Conservation (phyloP, 1,284 basidiomycete species). For the Cryptococcus jaspeensis region DNA sequence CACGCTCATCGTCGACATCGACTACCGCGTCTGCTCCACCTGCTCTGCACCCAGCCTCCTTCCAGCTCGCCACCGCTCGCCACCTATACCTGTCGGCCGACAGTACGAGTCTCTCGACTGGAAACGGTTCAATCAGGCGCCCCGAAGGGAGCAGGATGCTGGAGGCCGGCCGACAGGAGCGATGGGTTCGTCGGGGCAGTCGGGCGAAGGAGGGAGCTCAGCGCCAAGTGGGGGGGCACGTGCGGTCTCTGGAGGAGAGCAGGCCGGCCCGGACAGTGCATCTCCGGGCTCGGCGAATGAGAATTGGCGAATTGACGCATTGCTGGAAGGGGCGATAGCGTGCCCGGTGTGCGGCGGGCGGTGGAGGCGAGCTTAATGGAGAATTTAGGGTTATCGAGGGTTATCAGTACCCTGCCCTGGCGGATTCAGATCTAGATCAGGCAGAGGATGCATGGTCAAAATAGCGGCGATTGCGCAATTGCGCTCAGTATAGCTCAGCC, state of each 20-base stretch:
- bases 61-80: conserved; percentile 6
- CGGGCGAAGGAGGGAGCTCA: no score
- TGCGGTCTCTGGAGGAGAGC: no score
- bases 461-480: no score
- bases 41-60: conserved; percentile 42
- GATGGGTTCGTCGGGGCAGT: no score
- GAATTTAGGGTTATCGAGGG: no score
- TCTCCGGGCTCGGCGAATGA: no score
- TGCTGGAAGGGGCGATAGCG: conserved; percentile 29
- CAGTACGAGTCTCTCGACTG: conserved; percentile 19
- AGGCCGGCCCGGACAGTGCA: no score
- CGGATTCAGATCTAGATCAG: no score
- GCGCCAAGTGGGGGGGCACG: no score
- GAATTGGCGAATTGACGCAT: not conserved
- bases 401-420: no score
- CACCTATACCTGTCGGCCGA: conserved; percentile 17
- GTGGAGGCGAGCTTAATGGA: conserved; percentile 30
- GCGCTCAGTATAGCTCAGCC: conserved; percentile 8
- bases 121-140: conserved; percentile 10
- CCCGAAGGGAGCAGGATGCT: not conserved
- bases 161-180: not conserved
- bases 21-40: conserved; percentile 39
- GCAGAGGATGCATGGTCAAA: no score
- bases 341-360: conserved; percentile 44
- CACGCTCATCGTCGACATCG: conserved; percentile 35